Evolutionary conservation across 148 eudicot species (phyloP).

Genomic region (Camellia japonica): DNA sequence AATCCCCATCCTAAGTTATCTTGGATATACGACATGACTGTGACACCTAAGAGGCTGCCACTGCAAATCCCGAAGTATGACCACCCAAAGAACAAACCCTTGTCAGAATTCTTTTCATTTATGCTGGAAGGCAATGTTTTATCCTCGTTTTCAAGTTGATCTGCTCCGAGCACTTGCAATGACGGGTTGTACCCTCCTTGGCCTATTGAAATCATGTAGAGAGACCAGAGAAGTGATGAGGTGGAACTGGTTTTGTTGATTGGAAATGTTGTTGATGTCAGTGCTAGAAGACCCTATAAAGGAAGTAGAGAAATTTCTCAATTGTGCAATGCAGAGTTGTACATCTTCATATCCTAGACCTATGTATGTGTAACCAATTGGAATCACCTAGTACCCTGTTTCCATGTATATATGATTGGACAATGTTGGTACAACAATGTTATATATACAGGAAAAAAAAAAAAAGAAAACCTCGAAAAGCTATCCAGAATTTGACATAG

Average conservation of each 20-base stretch:
- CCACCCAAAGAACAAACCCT: constrained; percentile 76
- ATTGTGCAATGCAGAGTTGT: background rate
- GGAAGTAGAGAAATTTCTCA: background rate
- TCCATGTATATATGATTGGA: too few species aligned
- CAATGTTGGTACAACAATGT: too few species aligned
- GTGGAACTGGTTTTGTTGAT: constrained; percentile 36
- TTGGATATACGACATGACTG: constrained; percentile 76
- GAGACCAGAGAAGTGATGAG: constrained; percentile 58
- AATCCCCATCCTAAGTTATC: constrained; percentile 81
- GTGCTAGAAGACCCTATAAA: constrained; percentile 70
- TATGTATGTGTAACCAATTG: too few species aligned
- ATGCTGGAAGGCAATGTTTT: constrained; percentile 36
- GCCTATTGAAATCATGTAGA: constrained; percentile 74
- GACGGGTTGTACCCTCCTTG: constrained; percentile 90
- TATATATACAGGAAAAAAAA: too few species aligned
- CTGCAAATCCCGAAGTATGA: constrained; percentile 89
- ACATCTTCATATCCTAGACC: background rate
- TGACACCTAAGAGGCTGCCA: constrained; percentile 79
- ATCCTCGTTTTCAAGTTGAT: constrained; percentile 60
- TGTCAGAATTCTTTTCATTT: constrained; percentile 32
- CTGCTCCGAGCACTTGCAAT: constrained; percentile 86
- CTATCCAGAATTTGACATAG: too few species aligned
- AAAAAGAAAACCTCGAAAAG: too few species aligned
- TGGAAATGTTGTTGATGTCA: constrained; percentile 56
- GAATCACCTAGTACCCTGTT: too few species aligned